Conservation (phyloP, 2,329 filamentous ascomycete species). For the Fusarium sp. region DNA sequence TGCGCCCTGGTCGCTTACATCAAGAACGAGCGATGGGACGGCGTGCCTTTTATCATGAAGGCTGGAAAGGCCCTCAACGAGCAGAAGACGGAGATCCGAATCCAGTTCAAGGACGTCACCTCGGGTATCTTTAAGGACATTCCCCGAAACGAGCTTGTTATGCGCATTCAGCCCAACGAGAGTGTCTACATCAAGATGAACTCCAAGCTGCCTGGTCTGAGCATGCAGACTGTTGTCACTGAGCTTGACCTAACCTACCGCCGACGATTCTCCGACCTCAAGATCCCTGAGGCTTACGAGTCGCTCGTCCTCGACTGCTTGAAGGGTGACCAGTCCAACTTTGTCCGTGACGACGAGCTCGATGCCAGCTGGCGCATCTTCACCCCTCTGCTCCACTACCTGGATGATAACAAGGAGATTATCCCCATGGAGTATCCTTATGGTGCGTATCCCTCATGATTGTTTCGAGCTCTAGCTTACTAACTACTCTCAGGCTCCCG, state of each 20-base stretch:
- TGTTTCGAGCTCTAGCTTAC: background rate
- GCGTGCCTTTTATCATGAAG: slow-evolving; percentile 99
- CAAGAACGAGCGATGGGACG: slow-evolving; percentile 99
- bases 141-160: slow-evolving; percentile 97
- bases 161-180: slow-evolving; percentile 99
- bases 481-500: slow-evolving; percentile 78
- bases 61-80: slow-evolving; percentile 98
- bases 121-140: slow-evolving; percentile 99
- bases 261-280: slow-evolving; percentile 97
- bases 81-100: slow-evolving; percentile 99
- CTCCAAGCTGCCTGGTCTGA: slow-evolving; percentile 96
- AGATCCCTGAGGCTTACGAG: slow-evolving; percentile 99
- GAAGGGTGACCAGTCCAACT: slow-evolving; percentile 99
- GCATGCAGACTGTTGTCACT: slow-evolving; percentile 99
- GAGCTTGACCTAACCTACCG: slow-evolving; percentile 98
- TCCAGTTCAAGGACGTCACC: slow-evolving; percentile 99
- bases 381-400: slow-evolving; percentile 95
- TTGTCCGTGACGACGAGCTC: slow-evolving; percentile 95
- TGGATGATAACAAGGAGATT: slow-evolving; percentile 99
- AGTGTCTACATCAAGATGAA: slow-evolving; percentile 99
- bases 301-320: slow-evolving; percentile 96
- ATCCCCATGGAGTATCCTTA: slow-evolving; percentile 99
- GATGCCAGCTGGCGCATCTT: slow-evolving; percentile 99
- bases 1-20: slow-evolving; percentile 97
- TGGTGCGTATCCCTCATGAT: slow-evolving; percentile 65